These are phyloP conservation scores for Amorphotheca resinae DNA, from an alignment of 495 filamentous ascomycete genomes.

Conservation along the genomic window DNA sequence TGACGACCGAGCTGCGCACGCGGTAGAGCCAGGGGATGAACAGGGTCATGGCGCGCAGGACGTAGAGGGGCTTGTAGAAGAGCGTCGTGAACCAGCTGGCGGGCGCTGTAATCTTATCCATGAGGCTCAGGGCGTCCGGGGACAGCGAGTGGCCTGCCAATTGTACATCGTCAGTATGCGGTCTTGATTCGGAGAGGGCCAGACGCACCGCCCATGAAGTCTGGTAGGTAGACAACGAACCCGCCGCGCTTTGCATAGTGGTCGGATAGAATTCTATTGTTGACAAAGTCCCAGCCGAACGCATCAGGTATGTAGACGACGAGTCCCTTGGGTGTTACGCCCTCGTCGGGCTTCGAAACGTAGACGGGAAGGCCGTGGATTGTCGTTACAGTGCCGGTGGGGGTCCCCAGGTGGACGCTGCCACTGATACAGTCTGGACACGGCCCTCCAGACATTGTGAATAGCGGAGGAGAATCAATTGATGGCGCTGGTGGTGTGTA, in stretches of 20 bases:
- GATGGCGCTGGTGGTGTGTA: neutral
- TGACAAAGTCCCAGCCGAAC: conserved; percentile 45
- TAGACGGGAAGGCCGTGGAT: conserved; percentile 41
- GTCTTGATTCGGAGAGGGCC: neutral
- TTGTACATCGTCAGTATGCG: neutral
- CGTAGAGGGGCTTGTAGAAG: conserved; percentile 8
- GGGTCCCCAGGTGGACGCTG: conserved; percentile 3
- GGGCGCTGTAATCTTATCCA: conserved; percentile 3
- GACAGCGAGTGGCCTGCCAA: conserved; percentile 17
- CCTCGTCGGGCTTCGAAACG: conserved; percentile 26
- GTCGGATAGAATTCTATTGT: conserved; percentile 41
- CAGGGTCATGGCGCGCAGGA: conserved; percentile 6
- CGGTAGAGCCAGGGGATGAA: conserved; percentile 26
- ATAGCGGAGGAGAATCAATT: neutral
- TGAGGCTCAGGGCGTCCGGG: neutral
- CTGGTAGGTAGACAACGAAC: conserved; percentile 41
- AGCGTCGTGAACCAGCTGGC: conserved; percentile 12
- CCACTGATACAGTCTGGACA: conserved; percentile 17
- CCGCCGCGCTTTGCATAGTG: conserved; percentile 34
- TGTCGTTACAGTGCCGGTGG: conserved; percentile 19
- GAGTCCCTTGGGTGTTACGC: conserved; percentile 28
- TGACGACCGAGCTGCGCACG: conserved; percentile 24
- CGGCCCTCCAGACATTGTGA: no score
- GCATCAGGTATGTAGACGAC: conserved; percentile 44
- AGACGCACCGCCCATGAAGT: conserved; percentile 44